Evolutionary conservation across 2,329 filamentous ascomycete species (phyloP).

Genomic region (Fusarium equiseti): DNA sequence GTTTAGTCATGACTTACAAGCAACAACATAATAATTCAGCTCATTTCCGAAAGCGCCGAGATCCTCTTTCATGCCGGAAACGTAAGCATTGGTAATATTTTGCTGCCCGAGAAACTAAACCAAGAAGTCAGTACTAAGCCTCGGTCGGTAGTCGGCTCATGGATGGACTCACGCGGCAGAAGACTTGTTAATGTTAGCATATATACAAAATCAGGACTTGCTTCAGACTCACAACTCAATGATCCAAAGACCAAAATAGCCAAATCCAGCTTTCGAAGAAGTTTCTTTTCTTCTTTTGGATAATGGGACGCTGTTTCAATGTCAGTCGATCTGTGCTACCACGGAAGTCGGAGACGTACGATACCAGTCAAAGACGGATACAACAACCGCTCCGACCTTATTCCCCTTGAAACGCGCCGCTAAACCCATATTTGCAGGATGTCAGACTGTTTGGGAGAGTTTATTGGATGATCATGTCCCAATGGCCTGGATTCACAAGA

Average conservation of each 20-base stretch:
- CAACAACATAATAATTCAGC: constrained; percentile 9
- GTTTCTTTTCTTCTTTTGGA: not conserved
- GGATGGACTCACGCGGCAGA: not conserved
- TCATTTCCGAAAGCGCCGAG: not conserved
- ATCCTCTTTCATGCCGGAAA: constrained; percentile 6
- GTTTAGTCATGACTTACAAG: not conserved
- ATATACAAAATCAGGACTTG: not conserved
- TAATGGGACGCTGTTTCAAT: not conserved
- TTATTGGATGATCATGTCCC: not conserved
- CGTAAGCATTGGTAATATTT: constrained; percentile 9
- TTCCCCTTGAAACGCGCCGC: not conserved
- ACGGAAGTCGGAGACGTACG: not conserved
- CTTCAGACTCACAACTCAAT: not conserved
- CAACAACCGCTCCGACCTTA: not conserved
- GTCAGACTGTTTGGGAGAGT: not conserved
- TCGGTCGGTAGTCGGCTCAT: fast-evolving
- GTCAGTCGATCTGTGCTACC: fast-evolving
- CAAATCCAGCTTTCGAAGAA: constrained; percentile 6
- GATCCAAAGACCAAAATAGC: constrained; percentile 1
- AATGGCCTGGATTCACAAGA: not conserved
- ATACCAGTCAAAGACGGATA: constrained; percentile 14
- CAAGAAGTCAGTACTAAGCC: fast-evolving
- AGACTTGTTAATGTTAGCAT: not conserved
- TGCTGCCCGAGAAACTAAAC: not conserved
- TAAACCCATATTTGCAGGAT: not conserved